Evolutionary conservation across 202 grass and related monocot species (phyloP), one percentile per base, ranked within the genome.

Genomic region (Thinopyrum obtusiflorum): DNA sequence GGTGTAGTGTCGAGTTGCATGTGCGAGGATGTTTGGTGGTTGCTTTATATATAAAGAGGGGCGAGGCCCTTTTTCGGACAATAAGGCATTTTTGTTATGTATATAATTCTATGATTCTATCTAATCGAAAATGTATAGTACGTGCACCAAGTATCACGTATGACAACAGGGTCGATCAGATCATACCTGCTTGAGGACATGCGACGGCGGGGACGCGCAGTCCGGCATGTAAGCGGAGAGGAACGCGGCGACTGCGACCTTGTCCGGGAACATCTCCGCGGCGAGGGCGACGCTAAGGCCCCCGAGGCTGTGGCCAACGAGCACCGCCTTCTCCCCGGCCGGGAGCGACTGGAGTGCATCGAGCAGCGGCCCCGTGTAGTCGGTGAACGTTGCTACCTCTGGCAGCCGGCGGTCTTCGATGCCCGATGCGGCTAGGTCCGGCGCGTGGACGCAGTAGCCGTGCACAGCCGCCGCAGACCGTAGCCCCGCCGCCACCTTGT

Each of bases 351-450:
- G 68, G 55, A 93, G 39, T 8, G 60, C 84, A 10, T 88, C 88
- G 31, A 90, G 65, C 88, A 93, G 60, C 53, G 88, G 86, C 51
- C 61, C 46, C 6, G 82, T 71, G 82, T 93, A 93, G 17, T 93
- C 88, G 33, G 73, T 65, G 12, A 93, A 86, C 39, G 78, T 88
- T 3, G 23, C 66, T 18, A 93, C 73, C 36, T 93, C 86, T 1
- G 26, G 20, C 49, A 90, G 60, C 62, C 68, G 72, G 46, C 74
- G 70, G 35, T 7, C 57, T 17, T 88, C 83, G 57, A 63, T 68
- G 7, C 86, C 88, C 13, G 88, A 81, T 21, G 91, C 85, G 4
- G 91, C 88, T 68, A 93, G 88, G 75, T 93, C 91, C 21, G 75
- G 79, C 12, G 71, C 82, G 4, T 53, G 83, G 53, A 90, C 75